These are phyloP conservation scores for Avena atlantica DNA, from an alignment of 176 grass and related monocot genomes.

Conservation along the genomic window DNA sequence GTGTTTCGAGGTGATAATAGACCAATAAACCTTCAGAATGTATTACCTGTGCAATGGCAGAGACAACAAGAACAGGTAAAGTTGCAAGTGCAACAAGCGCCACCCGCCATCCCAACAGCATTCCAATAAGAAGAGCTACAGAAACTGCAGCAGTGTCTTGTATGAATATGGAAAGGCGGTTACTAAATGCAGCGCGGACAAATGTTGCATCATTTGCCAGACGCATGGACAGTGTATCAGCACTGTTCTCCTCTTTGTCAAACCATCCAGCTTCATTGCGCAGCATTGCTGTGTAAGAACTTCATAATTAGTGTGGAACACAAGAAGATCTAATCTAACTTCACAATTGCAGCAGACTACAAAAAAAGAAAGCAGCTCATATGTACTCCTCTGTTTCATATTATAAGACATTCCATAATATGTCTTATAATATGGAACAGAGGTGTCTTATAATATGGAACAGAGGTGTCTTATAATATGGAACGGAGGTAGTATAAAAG, in stretches of 20 bases:
- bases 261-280: conserved; percentile 99
- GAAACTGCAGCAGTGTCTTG: conserved; percentile 90
- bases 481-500: background rate
- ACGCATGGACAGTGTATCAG: conserved; percentile 92
- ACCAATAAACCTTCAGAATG: conserved; percentile 27
- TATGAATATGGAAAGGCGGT: conserved; percentile 97
- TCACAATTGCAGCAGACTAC: conserved; percentile 30
- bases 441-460: no score
- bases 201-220: conserved; percentile 98
- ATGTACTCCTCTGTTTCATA: background rate
- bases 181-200: conserved; percentile 98
- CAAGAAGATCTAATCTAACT: conserved; percentile 31
- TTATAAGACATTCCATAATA: no score
- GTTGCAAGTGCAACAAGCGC: conserved; percentile 97
- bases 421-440: no score
- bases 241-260: conserved; percentile 98
- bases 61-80: conserved; percentile 85
- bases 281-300: conserved; percentile 75
- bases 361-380: conserved; percentile 18
- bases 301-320: conserved; percentile 37
- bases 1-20: conserved; percentile 1
- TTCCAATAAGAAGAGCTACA: conserved; percentile 93
- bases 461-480: no score
- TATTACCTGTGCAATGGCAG: conserved; percentile 97
- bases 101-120: conserved; percentile 88